A percentile compares a stretch with the other conserved stretches of the same genome.
Evolutionary conservation across 768 basidiomycete species (phyloP).

Genomic region (Boletus rubescentipes): DNA sequence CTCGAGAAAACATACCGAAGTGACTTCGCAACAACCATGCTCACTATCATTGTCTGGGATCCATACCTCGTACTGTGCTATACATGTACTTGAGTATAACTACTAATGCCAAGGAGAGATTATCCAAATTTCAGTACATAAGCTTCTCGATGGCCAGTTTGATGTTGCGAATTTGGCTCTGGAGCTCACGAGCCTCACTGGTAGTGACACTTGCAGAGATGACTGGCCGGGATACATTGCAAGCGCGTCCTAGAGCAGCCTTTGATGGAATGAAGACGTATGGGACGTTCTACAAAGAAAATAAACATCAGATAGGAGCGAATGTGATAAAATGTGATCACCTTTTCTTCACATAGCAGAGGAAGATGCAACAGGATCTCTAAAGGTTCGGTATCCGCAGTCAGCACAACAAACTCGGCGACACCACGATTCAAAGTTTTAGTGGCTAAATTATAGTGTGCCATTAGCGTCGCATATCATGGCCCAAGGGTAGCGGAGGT

Average conservation of each 20-base stretch:
- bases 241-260: slow-evolving; percentile 93
- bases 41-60: not conserved
- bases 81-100: slow-evolving; percentile 11
- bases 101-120: slow-evolving; percentile 4
- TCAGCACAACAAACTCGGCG: slow-evolving; percentile 96
- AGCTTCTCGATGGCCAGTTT: slow-evolving; percentile 81
- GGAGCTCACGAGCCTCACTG: slow-evolving; percentile 88
- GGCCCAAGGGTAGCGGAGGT: not conserved
- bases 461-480: slow-evolving; percentile 1
- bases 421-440: slow-evolving; percentile 98
- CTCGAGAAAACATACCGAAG: slow-evolving; percentile 87
- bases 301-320: not conserved
- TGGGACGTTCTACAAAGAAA: slow-evolving; percentile 74
- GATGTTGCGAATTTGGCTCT: slow-evolving; percentile 83
- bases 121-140: slow-evolving; percentile 35
- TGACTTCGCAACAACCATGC: slow-evolving; percentile 31
- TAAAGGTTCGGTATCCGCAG: slow-evolving; percentile 94
- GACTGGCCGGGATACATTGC: slow-evolving; percentile 92
- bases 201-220: slow-evolving; percentile 97
- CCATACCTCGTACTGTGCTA: slow-evolving; percentile 4
- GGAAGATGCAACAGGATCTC: slow-evolving; percentile 98
- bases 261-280: slow-evolving; percentile 96
- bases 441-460: slow-evolving; percentile 57
- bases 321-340: slow-evolving; percentile 20
- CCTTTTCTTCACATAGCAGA: slow-evolving; percentile 98